Conservation (phyloP, 371 early-diverging fungal species). For the Mortierella sp. region DNA sequence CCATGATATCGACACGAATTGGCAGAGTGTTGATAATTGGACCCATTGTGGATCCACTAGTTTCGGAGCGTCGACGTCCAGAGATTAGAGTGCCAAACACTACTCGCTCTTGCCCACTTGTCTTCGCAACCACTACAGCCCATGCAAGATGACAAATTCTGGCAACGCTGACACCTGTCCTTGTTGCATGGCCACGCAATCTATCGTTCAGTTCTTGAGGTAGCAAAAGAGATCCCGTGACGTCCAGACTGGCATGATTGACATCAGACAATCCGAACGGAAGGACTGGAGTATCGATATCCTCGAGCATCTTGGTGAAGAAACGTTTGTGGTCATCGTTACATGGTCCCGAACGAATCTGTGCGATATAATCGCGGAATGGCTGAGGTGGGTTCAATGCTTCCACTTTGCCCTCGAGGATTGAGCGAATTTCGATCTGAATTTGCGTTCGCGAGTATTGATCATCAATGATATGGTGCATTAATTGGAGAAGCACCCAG, state of each 20-base stretch:
- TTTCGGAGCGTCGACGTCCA: constrained; percentile 1
- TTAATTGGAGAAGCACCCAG: constrained; percentile 16
- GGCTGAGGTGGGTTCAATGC: too few relatives aligned
- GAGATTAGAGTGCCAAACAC: constrained; percentile 27
- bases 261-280: too few relatives aligned
- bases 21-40: constrained; percentile 30
- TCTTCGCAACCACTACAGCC: constrained; percentile 7
- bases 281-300: too few relatives aligned
- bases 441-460: background rate
- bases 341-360: too few relatives aligned
- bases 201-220: background rate
- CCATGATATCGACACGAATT: constrained; percentile 21
- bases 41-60: constrained; percentile 9
- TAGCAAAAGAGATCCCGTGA: too few relatives aligned
- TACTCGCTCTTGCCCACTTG: constrained; percentile 18
- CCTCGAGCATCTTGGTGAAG: too few relatives aligned
- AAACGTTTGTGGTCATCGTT: too few relatives aligned
- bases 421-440: too few relatives aligned
- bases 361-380: too few relatives aligned
- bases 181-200: background rate
- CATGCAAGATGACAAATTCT: constrained; percentile 25
- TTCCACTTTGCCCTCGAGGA: too few relatives aligned
- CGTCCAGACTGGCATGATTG: too few relatives aligned
- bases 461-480: constrained; percentile 24
- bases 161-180: constrained; percentile 21